A percentile compares a stretch with the other conserved stretches of the same genome.
phyloP scores from a whole-genome alignment of 768 basidiomycete genomes.

The Phaffia australis region DNA sequence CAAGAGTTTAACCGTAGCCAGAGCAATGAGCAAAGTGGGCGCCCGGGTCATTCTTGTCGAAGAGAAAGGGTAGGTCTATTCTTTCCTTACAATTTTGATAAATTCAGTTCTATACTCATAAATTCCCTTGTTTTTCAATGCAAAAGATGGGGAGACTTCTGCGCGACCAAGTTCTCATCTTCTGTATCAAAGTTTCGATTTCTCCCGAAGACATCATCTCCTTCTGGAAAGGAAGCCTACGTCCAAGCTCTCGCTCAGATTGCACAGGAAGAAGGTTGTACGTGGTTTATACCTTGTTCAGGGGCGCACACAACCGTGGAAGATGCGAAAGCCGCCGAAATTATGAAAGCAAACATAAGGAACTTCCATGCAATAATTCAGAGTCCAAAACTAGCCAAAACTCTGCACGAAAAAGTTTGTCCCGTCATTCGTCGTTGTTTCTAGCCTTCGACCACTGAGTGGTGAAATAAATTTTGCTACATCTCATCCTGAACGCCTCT shows the following conservation, averaged over 20 bases:
- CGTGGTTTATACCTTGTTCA: conserved; percentile 36
- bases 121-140: background rate
- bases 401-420: conserved; percentile 34
- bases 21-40: background rate
- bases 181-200: conserved; percentile 32
- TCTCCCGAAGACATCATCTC: conserved; percentile 29
- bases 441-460: background rate
- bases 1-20: conserved; percentile 5
- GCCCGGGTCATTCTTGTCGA: conserved; percentile 33
- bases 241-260: conserved; percentile 30
- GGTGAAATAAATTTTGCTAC: background rate
- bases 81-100: background rate
- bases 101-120: background rate
- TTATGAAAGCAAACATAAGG: conserved; percentile 30
- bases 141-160: conserved; percentile 34
- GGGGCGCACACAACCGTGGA: conserved; percentile 36
- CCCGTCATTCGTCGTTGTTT: background rate
- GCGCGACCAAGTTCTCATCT: conserved; percentile 33
- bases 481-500: background rate
- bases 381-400: conserved; percentile 33
- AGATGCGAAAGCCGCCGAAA: conserved; percentile 35
- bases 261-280: conserved; percentile 30
- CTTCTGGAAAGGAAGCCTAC: conserved; percentile 29
- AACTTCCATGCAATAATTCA: conserved; percentile 36
- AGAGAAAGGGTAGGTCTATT: conserved; percentile 33